Conservation (phyloP, 2,329 filamentous ascomycete genomes). For the Aspergillus ibericus region DNA sequence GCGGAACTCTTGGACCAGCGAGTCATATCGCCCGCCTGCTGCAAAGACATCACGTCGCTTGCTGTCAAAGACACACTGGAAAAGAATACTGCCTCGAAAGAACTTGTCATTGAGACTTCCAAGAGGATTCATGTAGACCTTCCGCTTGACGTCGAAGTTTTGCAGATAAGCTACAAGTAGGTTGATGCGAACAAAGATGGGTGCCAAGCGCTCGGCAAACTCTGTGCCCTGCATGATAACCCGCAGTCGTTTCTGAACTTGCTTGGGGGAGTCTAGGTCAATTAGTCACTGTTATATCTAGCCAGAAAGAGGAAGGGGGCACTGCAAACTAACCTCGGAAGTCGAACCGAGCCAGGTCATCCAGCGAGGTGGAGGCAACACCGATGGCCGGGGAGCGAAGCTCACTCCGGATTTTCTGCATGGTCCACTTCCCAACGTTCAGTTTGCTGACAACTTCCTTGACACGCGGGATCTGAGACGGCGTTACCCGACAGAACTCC, state of each 20-base stretch:
- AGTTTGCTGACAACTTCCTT: conserved; percentile 85
- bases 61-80: conserved; percentile 89
- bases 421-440: conserved; percentile 76
- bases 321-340: conserved; percentile 65
- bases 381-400: conserved; percentile 78
- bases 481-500: conserved; percentile 79
- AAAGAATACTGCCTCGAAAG: conserved; percentile 80
- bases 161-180: conserved; percentile 76
- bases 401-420: conserved; percentile 79
- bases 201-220: conserved; percentile 52
- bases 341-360: conserved; percentile 87
- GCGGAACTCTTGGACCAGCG: conserved; percentile 78
- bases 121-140: conserved; percentile 80
- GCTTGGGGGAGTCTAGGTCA: conserved; percentile 66
- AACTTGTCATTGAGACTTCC: conserved; percentile 90
- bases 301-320: no score
- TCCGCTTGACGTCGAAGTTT: conserved; percentile 70
- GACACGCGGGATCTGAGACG: conserved; percentile 65
- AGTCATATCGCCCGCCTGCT: conserved; percentile 90
- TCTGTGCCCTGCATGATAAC: conserved; percentile 56
- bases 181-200: conserved; percentile 73
- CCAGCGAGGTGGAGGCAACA: conserved; percentile 82
- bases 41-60: conserved; percentile 79
- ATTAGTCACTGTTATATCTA: conserved; percentile 53
- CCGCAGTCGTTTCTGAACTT: conserved; percentile 65